Conservation (phyloP, 495 filamentous ascomycete genomes). For the Aspergillus conjunctus region DNA sequence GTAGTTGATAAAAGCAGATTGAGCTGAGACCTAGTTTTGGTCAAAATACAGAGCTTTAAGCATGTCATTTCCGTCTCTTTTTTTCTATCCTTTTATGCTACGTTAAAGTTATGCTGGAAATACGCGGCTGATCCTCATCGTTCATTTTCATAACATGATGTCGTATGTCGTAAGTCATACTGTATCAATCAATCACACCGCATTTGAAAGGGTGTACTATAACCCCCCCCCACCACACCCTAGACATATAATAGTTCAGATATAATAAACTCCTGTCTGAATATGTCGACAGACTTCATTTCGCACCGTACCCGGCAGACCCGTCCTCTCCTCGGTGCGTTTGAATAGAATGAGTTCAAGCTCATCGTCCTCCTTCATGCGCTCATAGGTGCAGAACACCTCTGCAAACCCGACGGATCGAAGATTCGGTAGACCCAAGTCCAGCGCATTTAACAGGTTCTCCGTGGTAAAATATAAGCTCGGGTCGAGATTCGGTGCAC, state of each 20-base stretch:
- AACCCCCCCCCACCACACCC: too few relatives aligned
- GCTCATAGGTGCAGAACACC: constrained; percentile 21
- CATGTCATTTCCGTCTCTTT: background rate
- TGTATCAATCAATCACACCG: too few relatives aligned
- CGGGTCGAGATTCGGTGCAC: constrained; percentile 21
- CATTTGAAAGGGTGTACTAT: too few relatives aligned
- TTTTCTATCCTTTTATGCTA: background rate
- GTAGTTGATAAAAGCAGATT: constrained; percentile 2
- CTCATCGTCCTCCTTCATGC: constrained; percentile 28
- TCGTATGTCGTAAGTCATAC: too few relatives aligned
- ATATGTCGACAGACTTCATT: constrained; percentile 1
- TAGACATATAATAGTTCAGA: background rate
- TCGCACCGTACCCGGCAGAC: background rate
- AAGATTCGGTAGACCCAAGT: constrained; percentile 28
- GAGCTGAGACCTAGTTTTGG: background rate
- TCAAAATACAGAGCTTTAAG: background rate
- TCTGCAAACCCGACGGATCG: constrained; percentile 30
- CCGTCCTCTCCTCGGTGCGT: constrained; percentile 14
- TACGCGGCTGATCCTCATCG: too few relatives aligned
- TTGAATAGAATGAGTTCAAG: constrained; percentile 29
- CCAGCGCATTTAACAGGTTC: constrained; percentile 25
- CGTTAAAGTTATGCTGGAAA: too few relatives aligned
- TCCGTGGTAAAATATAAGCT: constrained; percentile 26
- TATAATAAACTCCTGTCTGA: constrained; percentile 26
- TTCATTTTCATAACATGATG: too few relatives aligned